phyloP scores from a whole-genome alignment of 129 eudicot genomes.

The Artemisia tridentata region DNA sequence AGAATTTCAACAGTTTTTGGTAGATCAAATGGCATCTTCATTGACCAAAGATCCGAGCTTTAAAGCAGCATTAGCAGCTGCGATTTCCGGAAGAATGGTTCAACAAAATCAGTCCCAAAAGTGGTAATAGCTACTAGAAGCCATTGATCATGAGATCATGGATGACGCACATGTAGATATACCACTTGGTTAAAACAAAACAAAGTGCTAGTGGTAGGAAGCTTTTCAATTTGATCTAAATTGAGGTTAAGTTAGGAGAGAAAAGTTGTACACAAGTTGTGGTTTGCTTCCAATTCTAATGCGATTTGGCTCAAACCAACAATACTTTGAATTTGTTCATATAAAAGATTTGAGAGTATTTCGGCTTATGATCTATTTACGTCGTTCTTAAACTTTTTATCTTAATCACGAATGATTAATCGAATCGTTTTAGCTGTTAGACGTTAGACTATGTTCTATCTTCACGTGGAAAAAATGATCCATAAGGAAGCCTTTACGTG shows the following conservation, averaged over 20 bases:
- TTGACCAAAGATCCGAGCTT: slow-evolving; percentile 88
- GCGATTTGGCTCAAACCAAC: slow-evolving; percentile 12
- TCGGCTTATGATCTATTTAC: neutral
- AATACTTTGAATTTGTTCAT: slow-evolving; percentile 25
- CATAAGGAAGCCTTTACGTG: slow-evolving; percentile 22
- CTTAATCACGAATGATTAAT: neutral
- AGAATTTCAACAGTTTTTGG: slow-evolving; percentile 66
- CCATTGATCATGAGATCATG: slow-evolving; percentile 9
- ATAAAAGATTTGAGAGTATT: slow-evolving; percentile 8
- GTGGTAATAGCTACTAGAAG: slow-evolving; percentile 27
- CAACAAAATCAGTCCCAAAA: slow-evolving; percentile 58
- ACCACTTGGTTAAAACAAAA: slow-evolving; percentile 29
- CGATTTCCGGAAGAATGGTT: slow-evolving; percentile 80
- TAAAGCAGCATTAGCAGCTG: slow-evolving; percentile 87
- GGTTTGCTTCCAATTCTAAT: slow-evolving; percentile 23
- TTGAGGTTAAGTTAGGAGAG: slow-evolving; percentile 23
- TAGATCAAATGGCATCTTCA: slow-evolving; percentile 88
- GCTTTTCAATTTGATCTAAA: slow-evolving; percentile 13
- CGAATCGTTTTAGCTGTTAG: neutral
- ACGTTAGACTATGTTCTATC: neutral
- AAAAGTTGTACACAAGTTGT: slow-evolving; percentile 16
- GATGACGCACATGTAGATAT: slow-evolving; percentile 47
- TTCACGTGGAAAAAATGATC: slow-evolving; percentile 34
- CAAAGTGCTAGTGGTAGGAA: slow-evolving; percentile 27
- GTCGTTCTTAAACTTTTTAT: neutral